phyloP scores from a whole-genome alignment of 2,329 filamentous ascomycete species.

The Neonectria ditissima region DNA sequence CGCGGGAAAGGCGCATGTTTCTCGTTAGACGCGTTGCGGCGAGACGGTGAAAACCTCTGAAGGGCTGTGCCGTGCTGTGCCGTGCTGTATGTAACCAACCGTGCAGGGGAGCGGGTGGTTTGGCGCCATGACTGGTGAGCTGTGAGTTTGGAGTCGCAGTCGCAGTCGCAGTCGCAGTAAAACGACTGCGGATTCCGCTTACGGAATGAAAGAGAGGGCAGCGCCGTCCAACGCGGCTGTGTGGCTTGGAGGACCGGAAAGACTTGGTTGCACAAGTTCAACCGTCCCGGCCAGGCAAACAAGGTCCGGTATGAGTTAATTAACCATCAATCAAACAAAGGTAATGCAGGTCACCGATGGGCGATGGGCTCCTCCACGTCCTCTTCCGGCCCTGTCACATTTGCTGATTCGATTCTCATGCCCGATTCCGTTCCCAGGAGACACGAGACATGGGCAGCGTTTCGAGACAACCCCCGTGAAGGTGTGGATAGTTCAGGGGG shows the following conservation, averaged over 20 bases:
- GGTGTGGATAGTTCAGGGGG: slow-evolving; percentile 2
- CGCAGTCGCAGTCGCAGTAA: background rate
- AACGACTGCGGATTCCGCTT: background rate
- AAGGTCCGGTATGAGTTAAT: background rate
- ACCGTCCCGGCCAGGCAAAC: background rate
- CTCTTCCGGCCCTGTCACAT: slow-evolving; percentile 1
- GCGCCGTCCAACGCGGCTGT: background rate
- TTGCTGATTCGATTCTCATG: background rate
- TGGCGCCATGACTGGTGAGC: background rate
- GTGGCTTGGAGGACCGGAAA: background rate
- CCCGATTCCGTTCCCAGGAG: background rate
- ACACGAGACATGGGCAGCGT: slow-evolving; percentile 11
- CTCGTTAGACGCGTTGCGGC: slow-evolving; percentile 36
- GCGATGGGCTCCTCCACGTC: background rate
- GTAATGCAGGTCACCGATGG: slow-evolving; percentile 8
- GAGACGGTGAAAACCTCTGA: background rate
- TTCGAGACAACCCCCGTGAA: slow-evolving; percentile 12
- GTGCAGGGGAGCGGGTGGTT: background rate
- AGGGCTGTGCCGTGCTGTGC: background rate
- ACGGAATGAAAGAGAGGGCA: background rate
- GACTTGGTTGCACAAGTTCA: slow-evolving; percentile 3
- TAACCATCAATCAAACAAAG: slow-evolving; percentile 7
- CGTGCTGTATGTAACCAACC: background rate
- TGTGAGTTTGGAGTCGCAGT: background rate
- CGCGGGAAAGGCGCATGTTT: slow-evolving; percentile 38